A percentile compares a stretch with the other conserved stretches of the same genome.
Evolutionary conservation across 2,329 filamentous ascomycete genomes (phyloP).

Genomic region (Fusarium heterosporum): DNA sequence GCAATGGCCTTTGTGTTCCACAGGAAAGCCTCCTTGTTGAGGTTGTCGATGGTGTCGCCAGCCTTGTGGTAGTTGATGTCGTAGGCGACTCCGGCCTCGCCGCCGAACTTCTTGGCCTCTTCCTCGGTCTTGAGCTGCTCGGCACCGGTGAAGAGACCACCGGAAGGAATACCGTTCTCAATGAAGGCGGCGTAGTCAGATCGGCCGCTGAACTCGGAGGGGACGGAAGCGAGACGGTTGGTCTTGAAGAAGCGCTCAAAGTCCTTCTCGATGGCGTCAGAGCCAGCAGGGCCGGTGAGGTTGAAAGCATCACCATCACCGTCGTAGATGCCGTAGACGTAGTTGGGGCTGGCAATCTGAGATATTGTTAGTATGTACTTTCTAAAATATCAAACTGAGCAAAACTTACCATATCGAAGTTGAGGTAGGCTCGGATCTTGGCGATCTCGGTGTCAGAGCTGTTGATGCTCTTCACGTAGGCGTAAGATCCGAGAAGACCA

Average conservation of each 20-base stretch:
- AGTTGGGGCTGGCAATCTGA: slow-evolving; percentile 62
- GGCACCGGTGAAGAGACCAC: slow-evolving; percentile 76
- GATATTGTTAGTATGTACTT: not conserved
- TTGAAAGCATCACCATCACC: slow-evolving; percentile 72
- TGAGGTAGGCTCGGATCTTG: slow-evolving; percentile 66
- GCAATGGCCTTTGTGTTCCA: slow-evolving; percentile 59
- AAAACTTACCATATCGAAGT: slow-evolving; percentile 65
- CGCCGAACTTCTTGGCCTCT: slow-evolving; percentile 71
- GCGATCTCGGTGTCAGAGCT: slow-evolving; percentile 57
- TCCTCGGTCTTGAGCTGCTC: slow-evolving; percentile 71
- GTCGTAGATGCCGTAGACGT: slow-evolving; percentile 66
- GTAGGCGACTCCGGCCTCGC: slow-evolving; percentile 64
- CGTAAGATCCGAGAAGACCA: slow-evolving; percentile 61
- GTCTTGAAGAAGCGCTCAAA: slow-evolving; percentile 67
- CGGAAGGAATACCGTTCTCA: slow-evolving; percentile 72
- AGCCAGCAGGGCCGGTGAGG: slow-evolving; percentile 65
- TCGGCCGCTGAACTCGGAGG: slow-evolving; percentile 73
- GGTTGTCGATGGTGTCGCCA: slow-evolving; percentile 57
- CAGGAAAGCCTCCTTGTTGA: slow-evolving; percentile 58
- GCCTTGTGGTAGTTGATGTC: slow-evolving; percentile 60
- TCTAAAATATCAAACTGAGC: not conserved
- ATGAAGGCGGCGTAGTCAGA: slow-evolving; percentile 77
- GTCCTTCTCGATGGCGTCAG: slow-evolving; percentile 68
- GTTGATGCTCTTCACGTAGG: slow-evolving; percentile 59
- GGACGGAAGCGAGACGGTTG: slow-evolving; percentile 63